phyloP scores from a whole-genome alignment of 345 rosid genomes.

The Sisymbrium altissimum region DNA sequence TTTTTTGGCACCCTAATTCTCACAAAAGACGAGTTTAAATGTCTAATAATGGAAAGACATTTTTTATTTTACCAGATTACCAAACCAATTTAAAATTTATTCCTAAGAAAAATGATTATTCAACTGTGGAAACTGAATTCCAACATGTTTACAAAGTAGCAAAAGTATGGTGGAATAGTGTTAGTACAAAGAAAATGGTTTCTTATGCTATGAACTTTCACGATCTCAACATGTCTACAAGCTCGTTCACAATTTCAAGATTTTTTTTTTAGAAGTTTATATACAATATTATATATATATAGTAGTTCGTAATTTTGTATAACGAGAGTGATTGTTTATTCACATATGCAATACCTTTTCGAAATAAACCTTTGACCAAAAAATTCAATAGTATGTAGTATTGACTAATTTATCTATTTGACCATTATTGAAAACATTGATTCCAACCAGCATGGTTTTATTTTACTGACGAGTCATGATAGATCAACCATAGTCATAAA shows the following conservation, averaged over 20 bases:
- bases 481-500: not conserved
- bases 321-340: not conserved
- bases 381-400: not conserved
- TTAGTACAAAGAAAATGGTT: too few relatives aligned
- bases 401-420: too few relatives aligned
- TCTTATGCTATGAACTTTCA: too few relatives aligned
- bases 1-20: not conserved
- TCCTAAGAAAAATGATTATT: too few relatives aligned
- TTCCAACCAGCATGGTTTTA: not conserved
- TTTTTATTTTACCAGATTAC: not conserved
- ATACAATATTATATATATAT: too few relatives aligned
- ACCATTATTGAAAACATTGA: constrained; percentile 7
- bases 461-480: not conserved
- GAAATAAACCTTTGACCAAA: too few relatives aligned
- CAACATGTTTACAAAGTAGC: not conserved
- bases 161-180: too few relatives aligned
- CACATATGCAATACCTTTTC: not conserved
- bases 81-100: not conserved
- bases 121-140: not conserved
- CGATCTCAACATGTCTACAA: too few relatives aligned
- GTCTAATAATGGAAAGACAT: not conserved
- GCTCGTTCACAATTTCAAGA: too few relatives aligned
- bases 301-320: too few relatives aligned
- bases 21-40: not conserved
- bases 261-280: too few relatives aligned